Percentiles rank a stretch among this genome's conserved stretches.
These are phyloP conservation scores for Sporisorium iseilematis-ciliati DNA, from an alignment of 1,284 basidiomycete genomes.

Conservation along the genomic window DNA sequence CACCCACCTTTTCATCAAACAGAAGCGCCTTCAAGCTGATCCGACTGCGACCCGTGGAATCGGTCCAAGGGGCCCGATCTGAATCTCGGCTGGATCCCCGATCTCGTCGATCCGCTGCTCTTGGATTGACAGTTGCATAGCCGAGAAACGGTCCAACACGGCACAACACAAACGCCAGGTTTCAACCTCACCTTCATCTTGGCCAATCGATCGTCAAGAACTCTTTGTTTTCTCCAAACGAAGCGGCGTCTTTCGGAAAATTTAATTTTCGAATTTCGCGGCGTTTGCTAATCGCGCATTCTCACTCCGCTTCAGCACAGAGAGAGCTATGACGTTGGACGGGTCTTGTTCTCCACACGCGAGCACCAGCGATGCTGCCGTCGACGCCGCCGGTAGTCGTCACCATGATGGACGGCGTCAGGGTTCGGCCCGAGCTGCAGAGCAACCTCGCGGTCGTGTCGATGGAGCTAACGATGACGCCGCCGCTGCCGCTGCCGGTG, in stretches of 20 bases:
- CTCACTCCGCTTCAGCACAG: no score
- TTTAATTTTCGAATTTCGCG: not conserved
- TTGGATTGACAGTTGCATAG: no score
- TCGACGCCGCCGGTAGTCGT: not conserved
- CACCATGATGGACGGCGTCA: not conserved
- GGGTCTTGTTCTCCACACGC: not conserved
- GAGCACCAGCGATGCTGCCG: not conserved
- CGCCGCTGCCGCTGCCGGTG: not conserved
- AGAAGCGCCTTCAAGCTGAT: no score
- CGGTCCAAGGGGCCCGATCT: no score
- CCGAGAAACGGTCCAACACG: no score
- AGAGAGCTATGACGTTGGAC: slow-evolving; percentile 11
- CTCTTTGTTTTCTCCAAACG: not conserved
- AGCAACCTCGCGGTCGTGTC: not conserved
- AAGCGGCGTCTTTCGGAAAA: not conserved
- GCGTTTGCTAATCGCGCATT: slow-evolving; percentile 19
- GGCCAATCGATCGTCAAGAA: no score
- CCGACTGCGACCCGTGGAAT: no score
- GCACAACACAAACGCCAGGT: no score
- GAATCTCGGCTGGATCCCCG: no score
- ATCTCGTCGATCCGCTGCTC: no score
- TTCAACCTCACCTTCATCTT: no score
- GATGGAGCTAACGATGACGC: slow-evolving; percentile 1
- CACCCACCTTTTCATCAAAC: no score
- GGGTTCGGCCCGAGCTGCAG: not conserved